Conservation (phyloP, 441 rosid species). For the Dalechampia spathulata region DNA sequence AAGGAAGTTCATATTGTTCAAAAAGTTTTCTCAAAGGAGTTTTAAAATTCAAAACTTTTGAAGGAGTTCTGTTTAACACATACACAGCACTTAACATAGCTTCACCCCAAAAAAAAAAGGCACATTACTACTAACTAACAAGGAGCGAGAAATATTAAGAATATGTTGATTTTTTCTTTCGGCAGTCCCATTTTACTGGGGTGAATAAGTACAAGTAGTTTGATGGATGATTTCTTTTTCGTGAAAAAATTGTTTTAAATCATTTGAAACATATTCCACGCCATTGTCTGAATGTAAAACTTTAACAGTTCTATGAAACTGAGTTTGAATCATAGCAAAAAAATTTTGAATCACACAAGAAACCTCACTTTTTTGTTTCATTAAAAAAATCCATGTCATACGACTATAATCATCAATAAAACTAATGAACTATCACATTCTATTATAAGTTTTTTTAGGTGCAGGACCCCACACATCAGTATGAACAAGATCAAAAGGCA, state of each 20-base stretch:
- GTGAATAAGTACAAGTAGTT: not conserved
- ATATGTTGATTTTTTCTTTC: not conserved
- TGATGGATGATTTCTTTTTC: not conserved
- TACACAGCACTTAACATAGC: not conserved
- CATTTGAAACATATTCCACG: not conserved
- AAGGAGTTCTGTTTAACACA: not conserved
- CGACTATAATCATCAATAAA: constrained; percentile 3
- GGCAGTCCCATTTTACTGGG: not conserved
- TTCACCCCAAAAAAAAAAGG: not conserved
- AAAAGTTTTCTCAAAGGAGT: not conserved
- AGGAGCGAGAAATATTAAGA: not conserved
- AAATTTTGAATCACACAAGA: not conserved
- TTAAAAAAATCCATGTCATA: not conserved
- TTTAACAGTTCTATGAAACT: not conserved
- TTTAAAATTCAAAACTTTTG: not conserved
- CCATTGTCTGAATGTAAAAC: constrained; percentile 1
- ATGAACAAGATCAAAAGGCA: not conserved
- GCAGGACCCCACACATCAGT: not conserved
- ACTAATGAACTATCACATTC: constrained; percentile 1
- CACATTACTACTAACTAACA: not conserved
- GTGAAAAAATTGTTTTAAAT: not conserved
- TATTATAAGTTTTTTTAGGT: not conserved
- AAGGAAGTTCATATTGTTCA: not conserved
- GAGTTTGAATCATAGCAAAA: not conserved
- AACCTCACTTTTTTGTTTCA: constrained; percentile 2